Base-by-base conservation (phyloP, 495 filamentous ascomycete species). In the Hyaloscypha finlandica region DNA sequence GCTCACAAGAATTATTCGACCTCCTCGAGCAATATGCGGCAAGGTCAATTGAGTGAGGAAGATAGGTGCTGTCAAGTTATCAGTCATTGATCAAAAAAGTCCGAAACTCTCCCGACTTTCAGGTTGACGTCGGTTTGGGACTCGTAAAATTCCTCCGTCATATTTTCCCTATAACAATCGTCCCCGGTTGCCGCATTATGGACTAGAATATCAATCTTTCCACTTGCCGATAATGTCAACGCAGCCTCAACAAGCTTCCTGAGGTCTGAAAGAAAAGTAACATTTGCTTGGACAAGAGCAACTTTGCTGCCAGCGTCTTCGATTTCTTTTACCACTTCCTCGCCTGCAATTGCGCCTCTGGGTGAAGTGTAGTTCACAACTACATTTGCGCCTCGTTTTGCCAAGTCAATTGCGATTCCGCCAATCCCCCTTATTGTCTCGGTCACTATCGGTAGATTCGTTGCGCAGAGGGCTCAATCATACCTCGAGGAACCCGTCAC, bases 191-290 rank as follows among this genome's bases (percentile, higher is more conserved):
- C 89, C 0, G 88, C 88, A 64, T 89, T 89, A 14, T 84, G 74
- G 14, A 91, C 80, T 0, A 91, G 68, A 45, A 89, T 79, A 73
- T 92, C 89, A 62, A 92, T 81, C 54, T 84, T 81, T n/a, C 51
- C 48, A 45, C 86, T 86, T 65, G 88, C 90, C 35, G 81, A 81
- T 37, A 79, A 72, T 33, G 89, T 82, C 0, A 88, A 81, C 32
- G 85, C 80, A 19, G 63, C 53, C 0, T 76, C 69, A 74, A 91
- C 89, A 4, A 93, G 82, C 25, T 77, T 78, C 33, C 48, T 30
- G 14, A 65, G 48, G 81, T 79, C 57, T 88, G 86, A 37, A 87
- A 84, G 3, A 29, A n/a, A 2, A 19, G 55, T 33, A 19, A 65
- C 31, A 30, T 80, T 70, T n/a, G 87, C 73, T 51, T 85, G 80